phyloP scores from a whole-genome alignment of 768 basidiomycete genomes.

The Sarcodon sp. region DNA sequence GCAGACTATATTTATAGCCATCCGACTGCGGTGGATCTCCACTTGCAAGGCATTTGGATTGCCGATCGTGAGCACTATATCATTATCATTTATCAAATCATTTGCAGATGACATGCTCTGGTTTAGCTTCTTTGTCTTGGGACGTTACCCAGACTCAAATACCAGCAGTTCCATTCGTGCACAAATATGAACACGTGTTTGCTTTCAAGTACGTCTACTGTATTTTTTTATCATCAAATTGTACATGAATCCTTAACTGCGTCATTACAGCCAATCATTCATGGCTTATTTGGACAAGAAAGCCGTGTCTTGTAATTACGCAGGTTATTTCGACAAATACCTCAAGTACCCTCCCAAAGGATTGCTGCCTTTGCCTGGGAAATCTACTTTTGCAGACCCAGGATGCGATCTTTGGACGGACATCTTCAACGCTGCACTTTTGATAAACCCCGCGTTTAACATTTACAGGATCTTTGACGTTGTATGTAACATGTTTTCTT shows the following conservation, averaged over 20 bases:
- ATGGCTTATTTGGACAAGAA: constrained; percentile 41
- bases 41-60: constrained; percentile 62
- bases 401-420: constrained; percentile 60
- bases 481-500: constrained; percentile 13
- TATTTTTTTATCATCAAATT: background rate
- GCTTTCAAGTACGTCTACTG: constrained; percentile 45
- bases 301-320: constrained; percentile 46
- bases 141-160: constrained; percentile 56
- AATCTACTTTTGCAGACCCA: constrained; percentile 26
- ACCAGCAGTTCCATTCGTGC: constrained; percentile 62
- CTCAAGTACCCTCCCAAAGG: constrained; percentile 55
- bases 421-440: constrained; percentile 48
- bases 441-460: constrained; percentile 64
- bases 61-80: constrained; percentile 41
- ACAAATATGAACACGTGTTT: constrained; percentile 60
- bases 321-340: constrained; percentile 45
- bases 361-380: constrained; percentile 53
- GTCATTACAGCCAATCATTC: constrained; percentile 39
- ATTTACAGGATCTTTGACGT: constrained; percentile 71
- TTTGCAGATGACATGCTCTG: background rate
- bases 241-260: background rate
- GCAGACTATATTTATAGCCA: constrained; percentile 63
- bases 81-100: background rate
- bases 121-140: constrained; percentile 30
- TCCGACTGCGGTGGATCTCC: constrained; percentile 35